phyloP scores from a whole-genome alignment of 768 basidiomycete species.

The Serendipita indica region DNA sequence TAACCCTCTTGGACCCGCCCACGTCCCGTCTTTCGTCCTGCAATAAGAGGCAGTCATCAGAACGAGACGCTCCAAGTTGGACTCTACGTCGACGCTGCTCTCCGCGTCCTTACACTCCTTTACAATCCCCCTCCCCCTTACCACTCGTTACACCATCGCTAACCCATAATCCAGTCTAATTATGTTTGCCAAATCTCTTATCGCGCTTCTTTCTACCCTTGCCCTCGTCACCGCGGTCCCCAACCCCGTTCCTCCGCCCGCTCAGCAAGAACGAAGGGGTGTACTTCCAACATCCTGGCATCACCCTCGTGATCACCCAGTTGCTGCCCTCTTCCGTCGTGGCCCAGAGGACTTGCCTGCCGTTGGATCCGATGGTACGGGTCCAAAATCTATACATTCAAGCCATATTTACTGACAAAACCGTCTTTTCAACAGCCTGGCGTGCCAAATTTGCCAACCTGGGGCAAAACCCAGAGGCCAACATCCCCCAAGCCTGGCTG shows the following conservation, averaged over 20 bases:
- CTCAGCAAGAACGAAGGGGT: neutral
- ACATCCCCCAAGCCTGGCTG: slow-evolving; percentile 54
- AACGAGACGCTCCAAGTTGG: too few relatives aligned
- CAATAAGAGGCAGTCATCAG: too few relatives aligned
- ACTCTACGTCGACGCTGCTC: too few relatives aligned
- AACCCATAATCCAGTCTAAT: too few relatives aligned
- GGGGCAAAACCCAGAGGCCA: slow-evolving; percentile 18
- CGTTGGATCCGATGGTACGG: slow-evolving; percentile 48
- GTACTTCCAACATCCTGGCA: slow-evolving; percentile 36
- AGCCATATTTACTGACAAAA: slow-evolving; percentile 6
- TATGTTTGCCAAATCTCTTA: too few relatives aligned
- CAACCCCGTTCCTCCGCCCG: neutral
- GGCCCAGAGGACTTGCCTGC: slow-evolving; percentile 19
- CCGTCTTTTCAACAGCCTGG: slow-evolving; percentile 38
- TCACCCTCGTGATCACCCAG: slow-evolving; percentile 45
- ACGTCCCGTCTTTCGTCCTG: too few relatives aligned
- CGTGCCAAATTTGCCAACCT: slow-evolving; percentile 39
- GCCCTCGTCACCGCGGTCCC: neutral
- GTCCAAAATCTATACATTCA: slow-evolving; percentile 3
- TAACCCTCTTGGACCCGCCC: too few relatives aligned
- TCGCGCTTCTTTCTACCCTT: neutral
- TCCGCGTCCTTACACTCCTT: too few relatives aligned
- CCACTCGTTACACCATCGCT: too few relatives aligned
- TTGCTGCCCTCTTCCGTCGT: slow-evolving; percentile 48
- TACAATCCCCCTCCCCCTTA: too few relatives aligned